Evolutionary conservation across 805 yeast genomes (phyloP).

Genomic region (Suhomyces sp.): DNA sequence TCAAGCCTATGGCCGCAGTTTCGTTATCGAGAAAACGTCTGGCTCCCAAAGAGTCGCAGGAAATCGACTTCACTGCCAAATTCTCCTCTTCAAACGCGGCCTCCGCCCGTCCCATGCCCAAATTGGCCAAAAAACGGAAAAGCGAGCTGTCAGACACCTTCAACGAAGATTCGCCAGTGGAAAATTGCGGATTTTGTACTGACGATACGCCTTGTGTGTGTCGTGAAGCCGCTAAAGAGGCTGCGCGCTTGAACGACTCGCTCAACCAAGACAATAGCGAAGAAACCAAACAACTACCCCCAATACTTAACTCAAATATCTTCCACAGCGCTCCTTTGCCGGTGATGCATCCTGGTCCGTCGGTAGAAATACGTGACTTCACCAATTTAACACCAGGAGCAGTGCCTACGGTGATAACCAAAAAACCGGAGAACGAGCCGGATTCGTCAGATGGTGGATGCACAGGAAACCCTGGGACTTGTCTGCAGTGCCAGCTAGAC

Average conservation of each 20-base stretch:
- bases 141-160: conserved; percentile 12
- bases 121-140: conserved; percentile 22
- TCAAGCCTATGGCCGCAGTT: conserved; percentile 67
- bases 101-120: conserved; percentile 22
- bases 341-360: conserved; percentile 64
- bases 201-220: conserved; percentile 92
- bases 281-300: conserved; percentile 32
- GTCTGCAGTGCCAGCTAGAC: conserved; percentile 77
- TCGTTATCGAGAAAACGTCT: conserved; percentile 44
- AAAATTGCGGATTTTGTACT: conserved; percentile 90
- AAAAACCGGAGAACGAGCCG: conserved; percentile 7
- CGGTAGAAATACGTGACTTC: conserved; percentile 48
- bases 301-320: conserved; percentile 26
- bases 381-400: conserved; percentile 39
- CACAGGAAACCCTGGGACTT: conserved; percentile 86
- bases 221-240: conserved; percentile 66
- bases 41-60: conserved; percentile 19
- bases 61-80: conserved; percentile 56
- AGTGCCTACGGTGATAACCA: conserved; percentile 31
- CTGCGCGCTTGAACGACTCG: conserved; percentile 34
- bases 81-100: conserved; percentile 26
- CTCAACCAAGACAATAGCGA: conserved; percentile 18
- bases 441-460: conserved; percentile 43
- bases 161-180: conserved; percentile 51
- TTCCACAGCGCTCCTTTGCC: conserved; percentile 42